Evolutionary conservation across 2,329 filamentous ascomycete genomes (phyloP).

Genomic region (Dothistroma pini): DNA sequence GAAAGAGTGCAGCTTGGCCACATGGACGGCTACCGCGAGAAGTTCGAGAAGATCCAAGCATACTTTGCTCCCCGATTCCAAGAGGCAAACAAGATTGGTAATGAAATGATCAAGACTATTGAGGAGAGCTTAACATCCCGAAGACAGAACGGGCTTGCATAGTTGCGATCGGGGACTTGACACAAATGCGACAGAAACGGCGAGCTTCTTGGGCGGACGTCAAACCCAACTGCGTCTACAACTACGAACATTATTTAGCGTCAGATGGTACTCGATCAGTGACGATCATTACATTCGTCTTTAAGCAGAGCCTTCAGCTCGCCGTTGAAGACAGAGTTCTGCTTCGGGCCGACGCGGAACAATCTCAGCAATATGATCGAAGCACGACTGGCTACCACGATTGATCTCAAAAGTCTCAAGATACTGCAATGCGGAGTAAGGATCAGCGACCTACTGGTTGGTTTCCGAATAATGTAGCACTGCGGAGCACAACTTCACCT

Average conservation of each 20-base stretch:
- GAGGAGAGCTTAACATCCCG: slow-evolving; percentile 63
- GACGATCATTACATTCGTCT: neutral
- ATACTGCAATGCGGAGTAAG: neutral
- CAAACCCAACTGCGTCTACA: neutral
- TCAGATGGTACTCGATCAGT: neutral
- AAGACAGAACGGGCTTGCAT: slow-evolving; percentile 7
- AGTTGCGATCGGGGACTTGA: neutral
- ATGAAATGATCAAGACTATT: slow-evolving; percentile 96
- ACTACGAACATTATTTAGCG: neutral
- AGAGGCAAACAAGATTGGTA: slow-evolving; percentile 82
- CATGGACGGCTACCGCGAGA: slow-evolving; percentile 87
- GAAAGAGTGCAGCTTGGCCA: slow-evolving; percentile 88
- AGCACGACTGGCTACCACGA: neutral
- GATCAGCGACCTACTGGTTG: neutral
- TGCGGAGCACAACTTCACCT: neutral
- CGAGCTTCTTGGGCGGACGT: neutral
- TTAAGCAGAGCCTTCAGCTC: neutral
- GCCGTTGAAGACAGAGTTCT: neutral
- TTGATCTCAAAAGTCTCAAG: neutral
- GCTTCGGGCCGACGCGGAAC: neutral
- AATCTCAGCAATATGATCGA: neutral
- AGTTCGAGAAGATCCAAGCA: slow-evolving; percentile 82
- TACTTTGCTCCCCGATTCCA: slow-evolving; percentile 91
- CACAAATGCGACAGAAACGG: neutral
- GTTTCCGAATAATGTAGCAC: neutral